Evolutionary conservation across 192 early-diverging fungal species (phyloP).

Genomic region (Chytriomyces confervae): DNA sequence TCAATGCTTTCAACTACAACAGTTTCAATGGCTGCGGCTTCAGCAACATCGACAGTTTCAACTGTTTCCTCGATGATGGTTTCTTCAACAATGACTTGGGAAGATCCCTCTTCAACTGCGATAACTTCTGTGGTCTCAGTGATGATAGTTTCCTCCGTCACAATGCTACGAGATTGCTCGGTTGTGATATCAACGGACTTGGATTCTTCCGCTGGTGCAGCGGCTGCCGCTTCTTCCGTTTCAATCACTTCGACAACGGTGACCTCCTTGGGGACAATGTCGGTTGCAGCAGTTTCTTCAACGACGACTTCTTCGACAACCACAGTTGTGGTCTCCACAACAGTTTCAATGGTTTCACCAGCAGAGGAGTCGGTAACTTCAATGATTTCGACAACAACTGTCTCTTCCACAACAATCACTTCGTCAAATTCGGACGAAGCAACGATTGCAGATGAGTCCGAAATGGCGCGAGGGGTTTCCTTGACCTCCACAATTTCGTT

Average conservation of each 20-base stretch:
- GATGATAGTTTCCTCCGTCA: neutral
- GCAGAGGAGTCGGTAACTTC: neutral
- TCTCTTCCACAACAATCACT: neutral
- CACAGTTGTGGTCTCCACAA: neutral
- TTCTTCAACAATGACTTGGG: neutral
- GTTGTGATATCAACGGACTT: neutral
- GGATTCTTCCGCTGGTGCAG: neutral
- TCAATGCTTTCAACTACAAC: neutral
- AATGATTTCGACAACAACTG: neutral
- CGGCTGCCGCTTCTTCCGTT: neutral
- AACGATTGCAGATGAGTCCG: too few relatives aligned
- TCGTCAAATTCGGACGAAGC: too few relatives aligned
- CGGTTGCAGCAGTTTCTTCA: neutral
- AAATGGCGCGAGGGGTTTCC: too few relatives aligned
- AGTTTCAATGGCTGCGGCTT: neutral
- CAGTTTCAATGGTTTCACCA: neutral
- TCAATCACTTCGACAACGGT: neutral
- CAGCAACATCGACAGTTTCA: neutral
- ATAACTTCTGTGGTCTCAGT: neutral
- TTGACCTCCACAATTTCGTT: too few relatives aligned
- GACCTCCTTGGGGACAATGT: neutral
- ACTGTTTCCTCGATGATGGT: constrained; percentile 3
- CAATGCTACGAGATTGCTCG: neutral
- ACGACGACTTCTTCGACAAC: neutral
- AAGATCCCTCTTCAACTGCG: neutral